Evolutionary conservation across 331 rosid species (phyloP), one percentile per base, ranked within the genome.

Genomic region (Cydonia oblonga): DNA sequence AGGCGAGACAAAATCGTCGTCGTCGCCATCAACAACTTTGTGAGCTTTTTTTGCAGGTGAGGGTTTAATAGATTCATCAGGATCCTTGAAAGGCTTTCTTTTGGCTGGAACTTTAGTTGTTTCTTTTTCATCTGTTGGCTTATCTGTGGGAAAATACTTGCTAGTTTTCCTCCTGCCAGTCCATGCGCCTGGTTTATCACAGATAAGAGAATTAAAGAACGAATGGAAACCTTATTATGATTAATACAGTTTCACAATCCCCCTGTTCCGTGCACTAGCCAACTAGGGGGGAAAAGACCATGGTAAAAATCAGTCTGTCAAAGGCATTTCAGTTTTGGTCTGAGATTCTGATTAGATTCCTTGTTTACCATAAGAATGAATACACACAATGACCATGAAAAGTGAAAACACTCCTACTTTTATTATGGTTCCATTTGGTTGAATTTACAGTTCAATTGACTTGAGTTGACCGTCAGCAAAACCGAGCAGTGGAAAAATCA

Each of bases 111-210:
- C 79, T 65, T 75, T 87, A 79, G 42, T 81, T 0, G 25, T 74
- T 65, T 82, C 91, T 61, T 81, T 76, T 70, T 87, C 90, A 49
- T 78, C 95, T 60, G 85, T 76, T 4, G 69, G 76, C 81, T 87
- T 87, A 70, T 85, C 87, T 6, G 78, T 62, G 22, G 82, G 54
- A 80, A 89, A 85, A 81, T 89, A 85, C 71, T 89, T 88, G 83
- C 98, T 89, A 74, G 97, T 91, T 78, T 82, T 85, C 92, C 87
- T 85, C 77, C 97, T 83, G 62, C 82, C 90, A 9, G 90, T 64
- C 70, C 88, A 35, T 56, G 70, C 25, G 49, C 87, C 98, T 87
- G 75, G 70, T 64, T 30, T 35, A 25, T 42, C 54, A 57, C 10
- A 65, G 14, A 68, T 51, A 29, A 28, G 35, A 40, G 11, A 58